phyloP scores from a whole-genome alignment of 768 basidiomycete genomes.

The Mycena amicta region DNA sequence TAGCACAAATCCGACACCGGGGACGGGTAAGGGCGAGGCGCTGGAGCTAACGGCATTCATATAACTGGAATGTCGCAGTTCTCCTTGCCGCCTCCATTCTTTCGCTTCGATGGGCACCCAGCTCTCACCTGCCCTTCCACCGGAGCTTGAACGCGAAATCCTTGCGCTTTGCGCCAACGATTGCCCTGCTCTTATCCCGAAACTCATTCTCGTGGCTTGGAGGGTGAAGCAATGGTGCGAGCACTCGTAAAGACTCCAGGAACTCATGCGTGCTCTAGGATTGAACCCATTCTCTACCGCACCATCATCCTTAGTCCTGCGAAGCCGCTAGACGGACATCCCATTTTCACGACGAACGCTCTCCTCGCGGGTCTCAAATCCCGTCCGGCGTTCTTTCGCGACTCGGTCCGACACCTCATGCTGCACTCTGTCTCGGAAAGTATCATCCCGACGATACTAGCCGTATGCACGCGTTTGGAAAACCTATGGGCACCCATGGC shows the following conservation, averaged over 20 bases:
- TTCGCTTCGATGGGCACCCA: too few relatives aligned
- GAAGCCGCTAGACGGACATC: background rate
- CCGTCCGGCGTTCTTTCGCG: background rate
- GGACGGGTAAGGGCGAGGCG: too few relatives aligned
- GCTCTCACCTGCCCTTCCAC: too few relatives aligned
- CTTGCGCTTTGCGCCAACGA: conserved; percentile 29
- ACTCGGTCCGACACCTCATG: background rate
- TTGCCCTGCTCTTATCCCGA: conserved; percentile 25
- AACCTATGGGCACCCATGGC: background rate
- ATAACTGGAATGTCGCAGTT: too few relatives aligned
- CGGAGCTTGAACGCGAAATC: conserved; percentile 34
- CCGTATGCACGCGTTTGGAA: background rate
- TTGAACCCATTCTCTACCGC: background rate
- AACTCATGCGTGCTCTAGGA: background rate
- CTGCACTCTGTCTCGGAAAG: background rate
- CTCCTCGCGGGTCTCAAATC: background rate
- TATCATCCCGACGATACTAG: background rate
- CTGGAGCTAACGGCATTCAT: too few relatives aligned
- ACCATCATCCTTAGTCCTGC: background rate
- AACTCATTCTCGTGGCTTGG: conserved; percentile 28
- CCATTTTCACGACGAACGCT: background rate
- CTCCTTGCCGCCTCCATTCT: too few relatives aligned
- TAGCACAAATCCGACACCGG: too few relatives aligned
- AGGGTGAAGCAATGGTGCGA: conserved; percentile 31
- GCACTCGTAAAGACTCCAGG: background rate